Evolutionary conservation across 257 asterid genomes (phyloP).

Genomic region (Echites panduratus): DNA sequence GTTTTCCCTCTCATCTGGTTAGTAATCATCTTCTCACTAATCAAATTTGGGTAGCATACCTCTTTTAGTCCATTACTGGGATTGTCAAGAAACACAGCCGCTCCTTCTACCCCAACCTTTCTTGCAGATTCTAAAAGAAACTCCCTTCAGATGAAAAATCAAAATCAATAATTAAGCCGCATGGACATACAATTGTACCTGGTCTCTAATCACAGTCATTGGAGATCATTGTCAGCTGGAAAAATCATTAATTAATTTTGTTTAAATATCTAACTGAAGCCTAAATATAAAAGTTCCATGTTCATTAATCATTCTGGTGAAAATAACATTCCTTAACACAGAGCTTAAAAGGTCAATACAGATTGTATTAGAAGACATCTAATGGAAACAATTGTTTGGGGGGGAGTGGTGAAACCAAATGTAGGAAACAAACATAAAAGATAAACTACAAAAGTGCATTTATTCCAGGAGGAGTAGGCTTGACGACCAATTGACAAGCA

Average conservation of each 20-base stretch:
- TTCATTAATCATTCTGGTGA: neutral
- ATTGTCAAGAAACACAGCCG: conserved; percentile 78
- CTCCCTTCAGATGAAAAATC: conserved; percentile 36
- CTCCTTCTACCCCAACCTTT: conserved; percentile 86
- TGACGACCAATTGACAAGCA: neutral
- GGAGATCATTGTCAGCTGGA: neutral
- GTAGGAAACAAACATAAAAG: neutral
- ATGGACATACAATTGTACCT: neutral
- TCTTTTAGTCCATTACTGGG: conserved; percentile 78
- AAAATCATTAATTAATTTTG: neutral
- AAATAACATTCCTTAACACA: neutral
- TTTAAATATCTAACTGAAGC: neutral
- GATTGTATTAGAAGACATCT: neutral
- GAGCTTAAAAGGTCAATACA: neutral
- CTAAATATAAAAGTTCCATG: neutral
- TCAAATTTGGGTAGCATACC: conserved; percentile 32
- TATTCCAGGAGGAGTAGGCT: neutral
- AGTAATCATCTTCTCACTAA: neutral
- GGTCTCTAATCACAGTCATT: neutral
- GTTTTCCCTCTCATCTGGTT: neutral
- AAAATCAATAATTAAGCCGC: neutral
- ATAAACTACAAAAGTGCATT: neutral
- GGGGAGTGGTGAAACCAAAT: neutral
- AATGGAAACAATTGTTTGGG: neutral
- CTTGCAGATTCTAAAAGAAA: conserved; percentile 67